A percentile compares a stretch with the other conserved stretches of the same genome.
phyloP scores from a whole-genome alignment of 2,329 filamentous ascomycete genomes.

The Aspergillus fructus region DNA sequence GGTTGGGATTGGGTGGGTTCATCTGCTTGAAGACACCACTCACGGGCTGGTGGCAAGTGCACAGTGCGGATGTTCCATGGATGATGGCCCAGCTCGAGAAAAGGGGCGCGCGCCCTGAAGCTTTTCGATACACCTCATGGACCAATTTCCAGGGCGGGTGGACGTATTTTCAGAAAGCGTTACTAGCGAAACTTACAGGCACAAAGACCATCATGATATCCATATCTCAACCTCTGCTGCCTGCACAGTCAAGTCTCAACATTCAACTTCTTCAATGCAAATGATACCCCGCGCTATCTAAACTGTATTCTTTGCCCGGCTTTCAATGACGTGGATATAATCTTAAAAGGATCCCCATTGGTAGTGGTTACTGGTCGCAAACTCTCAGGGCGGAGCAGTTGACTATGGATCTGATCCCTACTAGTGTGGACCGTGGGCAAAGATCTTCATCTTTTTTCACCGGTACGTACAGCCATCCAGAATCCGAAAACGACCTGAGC shows the following conservation, averaged over 20 bases:
- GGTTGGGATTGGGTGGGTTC: too few species aligned
- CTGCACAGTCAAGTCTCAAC: not conserved
- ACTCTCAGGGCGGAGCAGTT: not conserved
- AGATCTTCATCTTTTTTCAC: not conserved
- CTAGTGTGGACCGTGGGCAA: not conserved
- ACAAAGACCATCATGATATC: not conserved
- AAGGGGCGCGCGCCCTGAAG: not conserved
- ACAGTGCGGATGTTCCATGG: not conserved
- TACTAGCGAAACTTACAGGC: not conserved
- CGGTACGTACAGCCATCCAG: not conserved
- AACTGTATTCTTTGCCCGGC: not conserved
- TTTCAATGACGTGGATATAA: too few species aligned
- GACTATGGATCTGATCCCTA: not conserved
- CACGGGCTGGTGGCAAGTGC: too few species aligned
- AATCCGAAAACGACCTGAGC: not conserved
- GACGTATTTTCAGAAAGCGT: not conserved
- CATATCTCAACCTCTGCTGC: not conserved
- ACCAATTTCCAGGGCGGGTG: too few species aligned
- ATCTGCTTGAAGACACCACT: not conserved
- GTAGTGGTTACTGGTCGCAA: not conserved
- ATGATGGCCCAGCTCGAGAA: not conserved
- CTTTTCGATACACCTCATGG: not conserved
- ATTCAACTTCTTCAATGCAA: not conserved
- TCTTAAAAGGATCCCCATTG: not conserved
- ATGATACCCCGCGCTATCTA: not conserved